Evolutionary conservation across 1,284 basidiomycete genomes (phyloP).

Genomic region (Cryptococcus sp.): DNA sequence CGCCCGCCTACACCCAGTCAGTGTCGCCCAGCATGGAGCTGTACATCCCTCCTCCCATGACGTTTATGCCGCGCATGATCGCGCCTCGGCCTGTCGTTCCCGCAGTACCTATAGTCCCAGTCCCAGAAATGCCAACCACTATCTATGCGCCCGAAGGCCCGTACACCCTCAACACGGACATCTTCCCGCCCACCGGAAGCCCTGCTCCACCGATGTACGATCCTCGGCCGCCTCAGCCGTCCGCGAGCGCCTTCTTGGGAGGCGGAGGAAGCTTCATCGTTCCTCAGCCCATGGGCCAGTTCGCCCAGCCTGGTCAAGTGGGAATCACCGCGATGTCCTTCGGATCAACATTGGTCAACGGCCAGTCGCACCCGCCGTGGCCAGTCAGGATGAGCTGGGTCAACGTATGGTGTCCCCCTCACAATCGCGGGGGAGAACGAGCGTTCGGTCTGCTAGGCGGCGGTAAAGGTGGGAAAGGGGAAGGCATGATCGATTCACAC

Average conservation of each 20-base stretch:
- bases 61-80: slow-evolving; percentile 13
- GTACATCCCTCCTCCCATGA: slow-evolving; percentile 18
- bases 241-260: slow-evolving; percentile 10
- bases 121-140: slow-evolving; percentile 38
- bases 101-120: slow-evolving; percentile 43
- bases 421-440: slow-evolving; percentile 29
- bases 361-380: slow-evolving; percentile 40
- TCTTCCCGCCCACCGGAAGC: slow-evolving; percentile 45
- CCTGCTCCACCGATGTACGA: slow-evolving; percentile 29
- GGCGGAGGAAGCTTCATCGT: slow-evolving; percentile 32
- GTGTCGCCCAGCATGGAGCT: slow-evolving; percentile 18
- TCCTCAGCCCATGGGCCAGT: slow-evolving; percentile 5
- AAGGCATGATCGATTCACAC: slow-evolving; percentile 1
- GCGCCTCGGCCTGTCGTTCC: slow-evolving; percentile 39
- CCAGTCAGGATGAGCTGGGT: slow-evolving; percentile 42
- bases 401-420: slow-evolving; percentile 46
- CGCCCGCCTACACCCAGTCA: too few relatives aligned
- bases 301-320: slow-evolving; percentile 10
- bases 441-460: slow-evolving; percentile 33
- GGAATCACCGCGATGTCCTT: slow-evolving; percentile 37
- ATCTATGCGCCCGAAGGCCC: slow-evolving; percentile 49
- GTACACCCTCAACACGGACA: slow-evolving; percentile 32
- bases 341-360: slow-evolving; percentile 45
- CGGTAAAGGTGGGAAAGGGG: slow-evolving; percentile 24
- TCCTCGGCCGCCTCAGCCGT: slow-evolving; percentile 4